phyloP scores from a whole-genome alignment of 2,329 filamentous ascomycete genomes.

The Alternaria ventricosa region DNA sequence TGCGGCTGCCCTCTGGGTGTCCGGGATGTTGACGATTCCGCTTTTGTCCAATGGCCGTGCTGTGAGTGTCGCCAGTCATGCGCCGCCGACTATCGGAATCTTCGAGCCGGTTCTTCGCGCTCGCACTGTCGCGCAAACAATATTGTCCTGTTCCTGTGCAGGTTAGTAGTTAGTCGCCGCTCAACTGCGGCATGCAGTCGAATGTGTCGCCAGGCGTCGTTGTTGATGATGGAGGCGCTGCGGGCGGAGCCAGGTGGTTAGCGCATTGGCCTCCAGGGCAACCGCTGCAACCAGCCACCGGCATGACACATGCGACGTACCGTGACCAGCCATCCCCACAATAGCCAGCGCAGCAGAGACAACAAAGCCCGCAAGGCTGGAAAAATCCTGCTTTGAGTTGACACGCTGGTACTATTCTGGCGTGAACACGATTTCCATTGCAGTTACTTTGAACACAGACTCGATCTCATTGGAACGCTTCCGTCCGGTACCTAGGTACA shows the following conservation, averaged over 20 bases:
- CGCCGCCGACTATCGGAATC: slow-evolving; percentile 28
- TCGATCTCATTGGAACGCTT: neutral
- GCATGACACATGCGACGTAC: slow-evolving; percentile 10
- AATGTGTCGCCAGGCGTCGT: slow-evolving; percentile 32
- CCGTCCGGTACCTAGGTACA: neutral
- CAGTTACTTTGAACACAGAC: neutral
- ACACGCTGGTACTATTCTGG: neutral
- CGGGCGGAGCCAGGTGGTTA: slow-evolving; percentile 18
- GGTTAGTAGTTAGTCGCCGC: slow-evolving; percentile 44
- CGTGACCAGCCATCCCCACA: slow-evolving; percentile 7
- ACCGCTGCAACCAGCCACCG: slow-evolving; percentile 13
- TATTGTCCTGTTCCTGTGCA: slow-evolving; percentile 36
- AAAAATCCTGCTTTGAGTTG: neutral
- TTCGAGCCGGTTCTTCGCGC: slow-evolving; percentile 19
- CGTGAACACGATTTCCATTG: neutral
- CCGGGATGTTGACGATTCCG: slow-evolving; percentile 24
- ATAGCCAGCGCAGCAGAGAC: slow-evolving; percentile 9
- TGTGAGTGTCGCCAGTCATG: slow-evolving; percentile 30
- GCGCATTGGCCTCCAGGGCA: slow-evolving; percentile 20
- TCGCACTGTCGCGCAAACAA: slow-evolving; percentile 10
- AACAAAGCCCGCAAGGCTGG: neutral
- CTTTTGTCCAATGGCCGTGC: slow-evolving; percentile 23
- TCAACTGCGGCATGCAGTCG: slow-evolving; percentile 29
- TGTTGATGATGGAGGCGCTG: slow-evolving; percentile 28
- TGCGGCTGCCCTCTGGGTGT: slow-evolving; percentile 21